Evolutionary conservation across 768 basidiomycete species (phyloP), one percentile per base, ranked within the genome.

Genomic region (Boletus reticulatus): DNA sequence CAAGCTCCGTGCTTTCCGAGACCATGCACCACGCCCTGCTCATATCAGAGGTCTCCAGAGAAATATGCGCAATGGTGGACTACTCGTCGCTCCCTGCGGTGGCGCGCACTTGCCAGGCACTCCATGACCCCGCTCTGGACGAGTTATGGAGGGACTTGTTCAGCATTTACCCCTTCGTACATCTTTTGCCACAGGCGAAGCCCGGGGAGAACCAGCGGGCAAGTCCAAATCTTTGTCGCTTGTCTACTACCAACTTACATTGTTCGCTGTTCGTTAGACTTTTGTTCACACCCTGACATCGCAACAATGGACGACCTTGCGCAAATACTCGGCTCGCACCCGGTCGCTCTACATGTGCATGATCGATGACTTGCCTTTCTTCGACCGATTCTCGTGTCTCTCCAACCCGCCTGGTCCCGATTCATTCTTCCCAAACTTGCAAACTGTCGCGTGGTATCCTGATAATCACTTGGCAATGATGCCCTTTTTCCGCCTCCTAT

Each of bases 131-230:
- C 32, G 67, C 69, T 38, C 50, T 68, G 4, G 66, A 69, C 42
- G 62, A 63, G 37, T 20, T 71, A 2, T 68, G 67, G 69, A 51
- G 49, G 34, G 50, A 62, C 29, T 22, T 69, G 42, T 70, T 55
- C 46, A 66, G 48, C 10, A 45, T 68, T 0, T 43, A 58, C 32
- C 67, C 67, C 9, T 59, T 69, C 22, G 14, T 66, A 22, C 53
- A 52, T 27, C 65, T 67, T 41, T 27, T 67, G 29, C 17, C 45
- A 3, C 44, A 49, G 6, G 14, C 3, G 9, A 34, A 12, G 22
- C n/a, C 43, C 6, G 53, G 8, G 19, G 51, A 62, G 19, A 54
- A 27, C 32, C 31, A 54, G 2, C 48, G 62, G 62, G 65, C 46
- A 59, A 32, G 62, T 57, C 43, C 11, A 11, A 0, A 17, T 41